Conservation (phyloP, 176 grass and related monocot species). For the Eragrostis nindensis region DNA sequence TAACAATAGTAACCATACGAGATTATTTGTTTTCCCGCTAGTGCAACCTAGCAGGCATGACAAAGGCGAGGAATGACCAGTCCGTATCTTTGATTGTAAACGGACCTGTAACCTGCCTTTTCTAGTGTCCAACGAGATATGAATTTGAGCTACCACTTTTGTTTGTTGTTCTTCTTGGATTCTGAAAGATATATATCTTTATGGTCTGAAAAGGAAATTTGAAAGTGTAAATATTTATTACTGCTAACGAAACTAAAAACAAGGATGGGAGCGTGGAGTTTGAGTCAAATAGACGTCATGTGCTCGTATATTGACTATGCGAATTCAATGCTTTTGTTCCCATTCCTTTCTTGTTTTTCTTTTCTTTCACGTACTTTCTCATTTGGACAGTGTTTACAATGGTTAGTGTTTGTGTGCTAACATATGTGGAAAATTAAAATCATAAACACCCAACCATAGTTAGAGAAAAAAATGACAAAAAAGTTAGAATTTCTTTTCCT, state of each 20-base stretch:
- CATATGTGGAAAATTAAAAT: no score
- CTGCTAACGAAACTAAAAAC: neutral
- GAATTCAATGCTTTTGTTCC: no score
- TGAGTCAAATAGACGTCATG: no score
- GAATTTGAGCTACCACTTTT: neutral
- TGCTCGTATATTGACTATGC: no score
- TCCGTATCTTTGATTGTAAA: neutral
- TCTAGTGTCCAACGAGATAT: constrained; percentile 22
- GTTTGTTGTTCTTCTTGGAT: neutral
- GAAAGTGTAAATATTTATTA: neutral
- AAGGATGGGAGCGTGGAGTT: neutral
- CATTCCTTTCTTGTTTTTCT: no score
- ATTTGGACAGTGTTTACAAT: no score
- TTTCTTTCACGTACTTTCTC: no score
- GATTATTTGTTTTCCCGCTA: neutral
- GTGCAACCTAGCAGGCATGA: neutral
- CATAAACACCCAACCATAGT: no score
- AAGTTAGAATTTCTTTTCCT: no score
- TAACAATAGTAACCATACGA: neutral
- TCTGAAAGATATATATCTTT: neutral
- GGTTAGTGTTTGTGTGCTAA: no score
- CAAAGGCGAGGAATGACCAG: neutral
- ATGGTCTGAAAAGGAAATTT: neutral
- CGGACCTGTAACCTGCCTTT: neutral
- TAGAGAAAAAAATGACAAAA: no score